phyloP scores from a whole-genome alignment of 2,329 filamentous ascomycete species.

The Metarhizium humberi region DNA sequence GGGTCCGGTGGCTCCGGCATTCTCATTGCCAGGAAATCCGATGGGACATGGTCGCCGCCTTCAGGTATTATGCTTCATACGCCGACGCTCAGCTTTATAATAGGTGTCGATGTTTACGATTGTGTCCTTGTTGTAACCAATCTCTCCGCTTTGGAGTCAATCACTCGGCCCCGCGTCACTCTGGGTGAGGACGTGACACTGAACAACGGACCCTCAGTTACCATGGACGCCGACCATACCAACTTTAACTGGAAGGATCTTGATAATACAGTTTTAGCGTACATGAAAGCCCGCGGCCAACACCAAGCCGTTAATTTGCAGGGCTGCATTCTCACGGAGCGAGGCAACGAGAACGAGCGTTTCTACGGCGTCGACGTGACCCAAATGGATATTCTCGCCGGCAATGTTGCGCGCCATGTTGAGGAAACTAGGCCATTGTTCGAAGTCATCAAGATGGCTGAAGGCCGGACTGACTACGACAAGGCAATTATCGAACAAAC shows the following conservation, averaged over 20 bases:
- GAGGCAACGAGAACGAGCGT: constrained; percentile 49
- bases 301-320: constrained; percentile 45
- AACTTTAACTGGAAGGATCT: constrained; percentile 43
- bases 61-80: constrained; percentile 89
- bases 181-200: constrained; percentile 74
- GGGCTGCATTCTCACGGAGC: constrained; percentile 47
- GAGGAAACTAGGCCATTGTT: constrained; percentile 53
- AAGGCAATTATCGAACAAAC: constrained; percentile 53
- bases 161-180: constrained; percentile 69
- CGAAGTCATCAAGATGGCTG: constrained; percentile 80
- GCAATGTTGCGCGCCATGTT: constrained; percentile 43
- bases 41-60: constrained; percentile 85
- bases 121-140: constrained; percentile 91
- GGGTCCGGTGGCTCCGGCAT: constrained; percentile 87
- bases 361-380: constrained; percentile 43
- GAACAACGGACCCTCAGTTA: constrained; percentile 63
- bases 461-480: constrained; percentile 73
- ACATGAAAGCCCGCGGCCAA: constrained; percentile 49
- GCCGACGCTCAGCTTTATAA: constrained; percentile 76
- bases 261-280: constrained; percentile 46
- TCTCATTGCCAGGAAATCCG: constrained; percentile 71
- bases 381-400: constrained; percentile 48
- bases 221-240: constrained; percentile 40
- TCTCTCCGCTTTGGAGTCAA: constrained; percentile 71
- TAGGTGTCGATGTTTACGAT: constrained; percentile 92